A percentile compares a stretch with the other conserved stretches of the same genome.
These are phyloP conservation scores for Fusarium kyushuense DNA, from an alignment of 2,329 filamentous ascomycete genomes.

Conservation along the genomic window DNA sequence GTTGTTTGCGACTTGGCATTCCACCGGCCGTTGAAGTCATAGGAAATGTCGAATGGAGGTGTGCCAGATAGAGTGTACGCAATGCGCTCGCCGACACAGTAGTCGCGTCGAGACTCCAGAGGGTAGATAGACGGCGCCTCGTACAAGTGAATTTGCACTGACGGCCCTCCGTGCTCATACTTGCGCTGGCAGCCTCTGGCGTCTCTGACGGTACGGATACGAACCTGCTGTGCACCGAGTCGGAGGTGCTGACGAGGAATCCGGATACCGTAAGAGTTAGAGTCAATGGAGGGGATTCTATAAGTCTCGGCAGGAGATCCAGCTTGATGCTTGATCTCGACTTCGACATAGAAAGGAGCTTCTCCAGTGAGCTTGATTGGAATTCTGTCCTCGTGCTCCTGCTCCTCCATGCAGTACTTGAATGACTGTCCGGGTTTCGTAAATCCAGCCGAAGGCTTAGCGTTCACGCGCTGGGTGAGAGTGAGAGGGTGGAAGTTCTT, in stretches of 20 bases:
- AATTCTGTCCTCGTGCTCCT: slow-evolving; percentile 85
- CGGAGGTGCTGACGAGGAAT: slow-evolving; percentile 88
- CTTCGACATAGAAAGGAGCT: slow-evolving; percentile 89
- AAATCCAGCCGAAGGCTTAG: slow-evolving; percentile 85
- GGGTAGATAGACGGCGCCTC: slow-evolving; percentile 93
- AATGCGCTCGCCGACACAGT: slow-evolving; percentile 95
- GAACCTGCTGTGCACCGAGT: slow-evolving; percentile 88
- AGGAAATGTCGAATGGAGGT: slow-evolving; percentile 92
- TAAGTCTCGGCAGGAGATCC: slow-evolving; percentile 83
- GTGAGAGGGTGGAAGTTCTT: slow-evolving; percentile 73
- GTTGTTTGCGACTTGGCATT: slow-evolving; percentile 84
- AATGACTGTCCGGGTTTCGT: slow-evolving; percentile 90
- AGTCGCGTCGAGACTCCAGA: slow-evolving; percentile 85
- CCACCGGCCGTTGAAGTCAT: slow-evolving; percentile 85
- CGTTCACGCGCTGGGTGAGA: slow-evolving; percentile 85
- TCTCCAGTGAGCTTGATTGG: slow-evolving; percentile 86
- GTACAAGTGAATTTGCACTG: slow-evolving; percentile 91
- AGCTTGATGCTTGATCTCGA: slow-evolving; percentile 93
- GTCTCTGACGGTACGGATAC: slow-evolving; percentile 90
- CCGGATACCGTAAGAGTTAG: slow-evolving; percentile 79
- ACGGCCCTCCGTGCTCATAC: slow-evolving; percentile 76
- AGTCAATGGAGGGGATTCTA: slow-evolving; percentile 81
- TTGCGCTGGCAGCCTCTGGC: slow-evolving; percentile 86
- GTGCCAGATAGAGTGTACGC: slow-evolving; percentile 92
- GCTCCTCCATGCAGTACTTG: slow-evolving; percentile 92